Evolutionary conservation across 2,329 filamentous ascomycete genomes (phyloP).

Genomic region (Albophoma yamanashiensis): DNA sequence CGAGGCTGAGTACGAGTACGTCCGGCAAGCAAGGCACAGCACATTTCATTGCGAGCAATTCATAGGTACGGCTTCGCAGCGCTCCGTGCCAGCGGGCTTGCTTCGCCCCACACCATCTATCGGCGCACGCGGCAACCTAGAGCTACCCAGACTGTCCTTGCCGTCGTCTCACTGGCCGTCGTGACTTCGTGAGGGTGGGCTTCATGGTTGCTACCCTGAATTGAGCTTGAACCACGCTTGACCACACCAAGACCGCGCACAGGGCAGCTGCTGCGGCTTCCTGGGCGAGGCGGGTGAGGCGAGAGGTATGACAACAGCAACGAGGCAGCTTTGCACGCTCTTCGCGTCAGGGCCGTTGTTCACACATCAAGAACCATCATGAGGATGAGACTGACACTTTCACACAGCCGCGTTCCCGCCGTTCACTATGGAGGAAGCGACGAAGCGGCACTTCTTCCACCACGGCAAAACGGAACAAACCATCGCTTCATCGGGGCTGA

Average conservation of each 20-base stretch:
- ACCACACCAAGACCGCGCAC: neutral
- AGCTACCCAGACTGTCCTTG: neutral
- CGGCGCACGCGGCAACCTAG: neutral
- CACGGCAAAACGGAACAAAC: constrained; percentile 27
- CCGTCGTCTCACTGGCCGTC: neutral
- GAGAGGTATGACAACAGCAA: neutral
- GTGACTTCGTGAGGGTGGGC: neutral
- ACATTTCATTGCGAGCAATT: neutral
- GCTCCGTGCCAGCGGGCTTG: neutral
- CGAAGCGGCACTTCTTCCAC: constrained; percentile 37
- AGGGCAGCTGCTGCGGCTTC: neutral
- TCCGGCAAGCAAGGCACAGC: neutral
- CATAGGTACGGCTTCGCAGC: neutral
- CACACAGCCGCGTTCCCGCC: neutral
- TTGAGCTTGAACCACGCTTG: neutral
- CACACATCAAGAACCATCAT: neutral
- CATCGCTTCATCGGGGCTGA: neutral
- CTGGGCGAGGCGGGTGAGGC: too few species aligned
- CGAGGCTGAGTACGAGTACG: neutral
- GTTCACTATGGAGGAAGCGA: constrained; percentile 34
- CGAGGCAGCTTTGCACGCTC: too few species aligned
- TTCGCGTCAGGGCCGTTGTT: too few species aligned
- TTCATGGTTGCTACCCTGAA: neutral
- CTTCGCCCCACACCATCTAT: neutral
- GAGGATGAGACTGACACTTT: neutral